Conservation (phyloP, 257 asterid genomes). For the Primulina huaijiensis region DNA sequence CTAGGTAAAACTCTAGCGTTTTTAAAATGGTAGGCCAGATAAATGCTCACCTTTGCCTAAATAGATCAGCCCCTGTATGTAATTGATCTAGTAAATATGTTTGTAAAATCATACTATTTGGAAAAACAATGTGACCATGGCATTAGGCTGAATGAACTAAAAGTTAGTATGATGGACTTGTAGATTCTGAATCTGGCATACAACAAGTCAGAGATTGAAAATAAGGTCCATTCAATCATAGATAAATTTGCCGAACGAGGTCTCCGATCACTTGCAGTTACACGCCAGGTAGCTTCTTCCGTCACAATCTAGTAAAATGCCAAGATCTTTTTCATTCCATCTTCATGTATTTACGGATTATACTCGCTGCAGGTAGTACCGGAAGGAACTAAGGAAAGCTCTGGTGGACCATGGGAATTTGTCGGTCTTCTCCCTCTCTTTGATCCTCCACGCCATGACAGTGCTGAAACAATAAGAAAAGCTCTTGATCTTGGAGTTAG, state of each 20-base stretch:
- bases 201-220: conserved; percentile 42
- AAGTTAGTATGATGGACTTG: background rate
- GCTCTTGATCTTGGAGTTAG: conserved; percentile 71
- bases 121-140: background rate
- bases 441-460: conserved; percentile 69
- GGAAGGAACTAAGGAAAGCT: conserved; percentile 48
- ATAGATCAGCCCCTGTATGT: too few relatives aligned
- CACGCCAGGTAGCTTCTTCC: conserved; percentile 38
- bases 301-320: background rate
- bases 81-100: background rate
- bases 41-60: too few relatives aligned
- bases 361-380: conserved; percentile 43
- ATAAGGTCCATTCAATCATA: conserved; percentile 46
- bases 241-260: conserved; percentile 70
- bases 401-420: conserved; percentile 66
- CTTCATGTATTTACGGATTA: conserved; percentile 3
- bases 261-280: conserved; percentile 65
- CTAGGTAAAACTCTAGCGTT: background rate
- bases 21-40: background rate
- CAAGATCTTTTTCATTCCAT: background rate
- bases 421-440: conserved; percentile 71
- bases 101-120: background rate
- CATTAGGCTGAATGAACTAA: background rate
- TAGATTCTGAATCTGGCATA: conserved; percentile 53
- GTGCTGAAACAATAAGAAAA: conserved; percentile 61